Base-by-base conservation (phyloP, 192 early-diverging fungal species). In the Coemansia aciculifera region DNA sequence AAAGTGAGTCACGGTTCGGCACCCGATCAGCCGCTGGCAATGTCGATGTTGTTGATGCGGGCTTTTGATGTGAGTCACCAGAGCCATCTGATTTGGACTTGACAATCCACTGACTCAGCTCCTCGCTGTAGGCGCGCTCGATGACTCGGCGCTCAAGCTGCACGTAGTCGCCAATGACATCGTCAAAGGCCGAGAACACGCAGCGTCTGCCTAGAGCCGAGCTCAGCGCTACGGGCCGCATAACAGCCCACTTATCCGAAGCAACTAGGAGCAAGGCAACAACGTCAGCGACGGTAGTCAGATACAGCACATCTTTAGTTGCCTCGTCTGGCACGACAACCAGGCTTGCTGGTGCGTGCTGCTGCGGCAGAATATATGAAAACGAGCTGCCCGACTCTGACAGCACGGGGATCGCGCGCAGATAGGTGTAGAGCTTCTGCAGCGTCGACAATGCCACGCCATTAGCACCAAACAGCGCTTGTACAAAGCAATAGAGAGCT, bases 121-220 rank as follows among this genome's bases (percentile, higher is more conserved):
- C 68, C 9, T 62, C 74, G 2, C 36, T 65, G 36, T 82, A 77
- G 12, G 71, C 64, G 12, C 68, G 68, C 66, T 82, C 79, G 8
- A 82, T 70, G 6, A 73, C 67, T 15, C 79, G 71, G 3, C 68
- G 64, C 43, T 82, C 79, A 8, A 73, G 72, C 36, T 49, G 67
- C 62, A 74, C 79, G 37, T 82, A 82, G 15, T 82, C 74, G 24
- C 17, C 62, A 15, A 77, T 73, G 6, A 82, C 75, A 23, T 51
- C 68, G 10, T 69, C 75, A 34, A 82, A 73, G 2, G 79, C 79
- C 2, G 71, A 59, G 49, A 71, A 82, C 65, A 82, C 79, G 32
- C 74, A 77, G 37, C 79, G 74, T 17, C 72, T 61, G 5, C 71
- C 79, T 10, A 68, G 68, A 27, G 48, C 68, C 32, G 17, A 29